Conservation (phyloP, 1,284 basidiomycete species). For the Cryptococcus depauperatus region DNA sequence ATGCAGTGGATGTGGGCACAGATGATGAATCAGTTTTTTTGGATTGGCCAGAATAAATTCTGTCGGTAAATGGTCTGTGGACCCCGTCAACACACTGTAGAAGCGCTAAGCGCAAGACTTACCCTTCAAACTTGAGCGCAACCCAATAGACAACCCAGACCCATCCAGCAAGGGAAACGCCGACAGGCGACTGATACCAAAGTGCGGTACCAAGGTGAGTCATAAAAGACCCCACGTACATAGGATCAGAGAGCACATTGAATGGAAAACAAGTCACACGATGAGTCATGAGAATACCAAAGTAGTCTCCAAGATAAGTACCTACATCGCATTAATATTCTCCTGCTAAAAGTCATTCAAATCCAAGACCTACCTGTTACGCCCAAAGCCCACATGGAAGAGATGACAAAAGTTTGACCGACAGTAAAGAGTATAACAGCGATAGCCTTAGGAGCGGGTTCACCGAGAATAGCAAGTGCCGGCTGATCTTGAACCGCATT, state of each 20-base stretch:
- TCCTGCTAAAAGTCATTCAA: not conserved
- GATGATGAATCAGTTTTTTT: conserved; percentile 16
- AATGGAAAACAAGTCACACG: conserved; percentile 77
- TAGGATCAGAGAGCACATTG: conserved; percentile 85
- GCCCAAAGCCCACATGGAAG: conserved; percentile 84
- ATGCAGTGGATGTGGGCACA: conserved; percentile 8
- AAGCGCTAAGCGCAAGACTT: conserved; percentile 27
- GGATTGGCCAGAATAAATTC: conserved; percentile 41
- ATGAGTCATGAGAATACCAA: conserved; percentile 94
- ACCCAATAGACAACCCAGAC: conserved; percentile 75
- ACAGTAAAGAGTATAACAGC: conserved; percentile 59
- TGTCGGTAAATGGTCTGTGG: conserved; percentile 44
- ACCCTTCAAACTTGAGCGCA: conserved; percentile 83
- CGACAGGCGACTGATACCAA: conserved; percentile 75
- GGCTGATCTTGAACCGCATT: conserved; percentile 35
- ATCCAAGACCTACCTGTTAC: conserved; percentile 73
- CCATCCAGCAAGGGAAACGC: conserved; percentile 63
- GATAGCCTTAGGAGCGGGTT: conserved; percentile 53
- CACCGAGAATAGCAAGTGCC: conserved; percentile 47
- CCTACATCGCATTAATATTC: conserved; percentile 19
- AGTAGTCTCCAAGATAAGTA: conserved; percentile 94
- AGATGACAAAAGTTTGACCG: conserved; percentile 75
- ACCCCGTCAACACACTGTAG: no score
- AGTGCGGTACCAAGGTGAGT: conserved; percentile 75
- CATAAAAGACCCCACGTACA: conserved; percentile 90